Base-by-base conservation (phyloP, 768 basidiomycete species). In the Daedalea quercina region DNA sequence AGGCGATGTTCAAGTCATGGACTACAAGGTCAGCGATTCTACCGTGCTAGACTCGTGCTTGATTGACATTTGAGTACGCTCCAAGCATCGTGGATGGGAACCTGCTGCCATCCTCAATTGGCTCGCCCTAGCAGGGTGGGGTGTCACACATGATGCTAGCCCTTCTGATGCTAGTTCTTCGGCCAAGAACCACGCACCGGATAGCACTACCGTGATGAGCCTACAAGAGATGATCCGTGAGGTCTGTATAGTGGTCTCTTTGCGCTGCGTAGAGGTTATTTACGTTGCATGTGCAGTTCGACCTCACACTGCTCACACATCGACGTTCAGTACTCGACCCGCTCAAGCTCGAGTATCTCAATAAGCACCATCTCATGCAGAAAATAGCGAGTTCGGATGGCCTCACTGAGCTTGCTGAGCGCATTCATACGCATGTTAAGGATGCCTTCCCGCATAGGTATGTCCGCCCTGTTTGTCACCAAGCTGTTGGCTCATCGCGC, bases 81-180 rank as follows among this genome's bases (percentile, higher is more conserved):
- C 40, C 3, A 31, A 95, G 94, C 73, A 79, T 59, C 76, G 82
- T 44, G 94, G 93, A 0, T 98, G 91, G 85, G 94, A 98, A 63
- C 89, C 93, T 0, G 77, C 77, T 41, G 92, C 94, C 1, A 68
- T 99, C 13, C 69, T 94, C 23, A 98, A 98, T 62, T 98, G 94
- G 85, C 78, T 97, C 8, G 91, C 91, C 4, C 73, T 98, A 17
- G 85, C 91, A n/a, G 94, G 96, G 1, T 97, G 94, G 90, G 90
- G 93, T 22, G 80, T 76, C 9, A 73, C 77, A 9, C 75, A 74
- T 50, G 56, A 64, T 51, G 3, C 50, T 40, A 20, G 56, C 23
- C 11, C 56, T 3, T 54, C 63, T 20, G 48, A 54, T 17, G 50
- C 35, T 8, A 17, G 52, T n/a, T 19, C 55, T 20, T 15, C 41